Base-by-base conservation (phyloP, 176 grass and related monocot species). In the Panicum miliaceum region DNA sequence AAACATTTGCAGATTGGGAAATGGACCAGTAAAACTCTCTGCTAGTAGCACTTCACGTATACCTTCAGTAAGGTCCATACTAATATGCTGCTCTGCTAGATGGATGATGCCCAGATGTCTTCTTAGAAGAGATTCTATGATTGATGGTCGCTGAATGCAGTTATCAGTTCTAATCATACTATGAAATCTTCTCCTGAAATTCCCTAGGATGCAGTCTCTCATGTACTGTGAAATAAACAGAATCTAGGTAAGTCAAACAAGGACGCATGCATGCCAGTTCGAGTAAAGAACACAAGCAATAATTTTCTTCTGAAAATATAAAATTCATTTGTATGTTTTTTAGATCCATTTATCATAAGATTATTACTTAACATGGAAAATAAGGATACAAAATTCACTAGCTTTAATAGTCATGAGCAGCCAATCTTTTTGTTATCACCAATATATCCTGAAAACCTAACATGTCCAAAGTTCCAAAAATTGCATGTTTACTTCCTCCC, bases 51-150 rank as follows among this genome's bases (percentile, higher is more conserved):
- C 91, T 93, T 98, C 93, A 68, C 91, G 86, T 75, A 98, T 85
- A 68, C 96, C 96, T 93, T 98, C 93, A 82, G 93, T 95, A 80
- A 98, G 89, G 82, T 98, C 96, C 96, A 98, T 98, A 87, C 96
- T 98, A 64, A 98, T 95, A 83, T 98, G 96, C 81, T 98, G 96
- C 73, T 98, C 96, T 64, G 91, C 87, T 54, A 98, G 86, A 90
- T 95, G 96, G 35, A 98, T 90, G 63, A 98, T 95, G 87, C 91
- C 88, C 19, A 98, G 74, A 81, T 98, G 96, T 92, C 96, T 98
- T 89, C 87, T 84, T 86, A 98, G 61, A 68, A 93, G 92, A 65
- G 87, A 93, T 80, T 98, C 93, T 61, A 95, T 98, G 72, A 95
- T 12, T 54, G 96, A 98, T 77, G 96, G 96, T 61, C 85, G 89